Conservation (phyloP, 2,329 filamentous ascomycete genomes). For the Pseudocercospora vitis region DNA sequence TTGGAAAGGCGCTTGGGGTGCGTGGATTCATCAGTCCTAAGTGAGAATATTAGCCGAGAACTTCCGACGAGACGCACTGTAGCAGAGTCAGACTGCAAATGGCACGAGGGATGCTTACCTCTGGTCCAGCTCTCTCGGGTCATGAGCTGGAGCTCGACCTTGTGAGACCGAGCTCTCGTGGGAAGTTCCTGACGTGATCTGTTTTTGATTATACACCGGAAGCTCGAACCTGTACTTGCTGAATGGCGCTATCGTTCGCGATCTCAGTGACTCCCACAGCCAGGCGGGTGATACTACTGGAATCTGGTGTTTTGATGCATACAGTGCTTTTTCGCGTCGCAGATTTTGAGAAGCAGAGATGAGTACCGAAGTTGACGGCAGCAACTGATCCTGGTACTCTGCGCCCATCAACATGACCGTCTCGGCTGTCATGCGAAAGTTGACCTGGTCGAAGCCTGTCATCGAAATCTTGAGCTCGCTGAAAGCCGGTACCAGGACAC, state of each 20-base stretch:
- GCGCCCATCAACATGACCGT: slow-evolving; percentile 70
- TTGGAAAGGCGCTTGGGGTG: slow-evolving; percentile 35
- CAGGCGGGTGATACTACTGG: slow-evolving; percentile 79
- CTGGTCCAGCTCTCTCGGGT: slow-evolving; percentile 12
- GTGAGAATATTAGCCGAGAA: slow-evolving; percentile 16
- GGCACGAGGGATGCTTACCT: slow-evolving; percentile 23
- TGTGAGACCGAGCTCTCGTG: slow-evolving; percentile 21
- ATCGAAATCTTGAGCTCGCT: slow-evolving; percentile 60
- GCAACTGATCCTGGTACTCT: slow-evolving; percentile 75
- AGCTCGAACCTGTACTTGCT: slow-evolving; percentile 37
- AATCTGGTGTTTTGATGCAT: slow-evolving; percentile 72
- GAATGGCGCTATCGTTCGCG: slow-evolving; percentile 50
- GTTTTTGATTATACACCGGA: slow-evolving; percentile 24
- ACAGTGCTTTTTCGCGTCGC: slow-evolving; percentile 73
- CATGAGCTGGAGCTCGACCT: slow-evolving; percentile 5
- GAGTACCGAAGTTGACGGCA: slow-evolving; percentile 69
- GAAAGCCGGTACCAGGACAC: slow-evolving; percentile 56
- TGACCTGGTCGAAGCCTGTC: slow-evolving; percentile 55
- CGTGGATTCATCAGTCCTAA: slow-evolving; percentile 20
- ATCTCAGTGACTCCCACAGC: slow-evolving; percentile 77
- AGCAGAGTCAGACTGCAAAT: too few species aligned
- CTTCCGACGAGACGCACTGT: too few species aligned
- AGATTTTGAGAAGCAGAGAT: slow-evolving; percentile 57
- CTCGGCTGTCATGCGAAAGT: slow-evolving; percentile 81
- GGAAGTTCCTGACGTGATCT: slow-evolving; percentile 15